A percentile compares a stretch with the other conserved stretches of the same genome.
Evolutionary conservation across 1,284 basidiomycete species (phyloP).

Genomic region (Austroboletus niveus): DNA sequence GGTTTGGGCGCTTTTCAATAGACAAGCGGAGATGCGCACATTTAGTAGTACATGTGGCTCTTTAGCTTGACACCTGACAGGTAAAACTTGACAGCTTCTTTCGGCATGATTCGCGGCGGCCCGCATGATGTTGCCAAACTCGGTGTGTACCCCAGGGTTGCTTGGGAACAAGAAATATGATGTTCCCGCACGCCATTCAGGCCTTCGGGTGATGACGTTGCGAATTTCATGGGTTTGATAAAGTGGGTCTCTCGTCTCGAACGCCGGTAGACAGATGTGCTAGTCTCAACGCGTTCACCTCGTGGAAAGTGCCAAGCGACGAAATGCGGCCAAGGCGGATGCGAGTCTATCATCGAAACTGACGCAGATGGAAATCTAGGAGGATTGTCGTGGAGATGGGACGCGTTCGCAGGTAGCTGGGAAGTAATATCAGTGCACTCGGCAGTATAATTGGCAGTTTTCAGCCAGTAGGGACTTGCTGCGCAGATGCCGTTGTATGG

Average conservation of each 20-base stretch:
- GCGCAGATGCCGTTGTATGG: constrained; percentile 18
- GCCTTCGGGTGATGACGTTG: constrained; percentile 91
- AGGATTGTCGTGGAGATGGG: constrained; percentile 6
- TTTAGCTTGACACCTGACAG: constrained; percentile 32
- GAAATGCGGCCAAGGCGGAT: constrained; percentile 82
- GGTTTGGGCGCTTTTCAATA: constrained; percentile 78
- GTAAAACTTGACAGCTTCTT: constrained; percentile 75
- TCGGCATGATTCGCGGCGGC: constrained; percentile 93
- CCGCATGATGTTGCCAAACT: constrained; percentile 92
- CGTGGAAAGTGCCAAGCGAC: constrained; percentile 78
- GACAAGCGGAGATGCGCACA: constrained; percentile 40
- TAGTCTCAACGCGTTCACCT: constrained; percentile 71
- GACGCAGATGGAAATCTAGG: constrained; percentile 31
- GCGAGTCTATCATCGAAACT: constrained; percentile 58
- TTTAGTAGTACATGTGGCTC: neutral
- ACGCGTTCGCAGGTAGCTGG: neutral
- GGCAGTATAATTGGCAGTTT: neutral
- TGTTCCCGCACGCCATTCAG: constrained; percentile 76
- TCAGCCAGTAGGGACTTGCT: constrained; percentile 1
- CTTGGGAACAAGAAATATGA: constrained; percentile 12
- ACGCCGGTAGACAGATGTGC: neutral
- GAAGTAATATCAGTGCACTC: neutral
- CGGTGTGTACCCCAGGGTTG: constrained; percentile 44
- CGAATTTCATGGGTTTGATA: constrained; percentile 94
- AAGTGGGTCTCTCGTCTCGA: constrained; percentile 36